Percentiles rank a stretch among this genome's conserved stretches.
These are phyloP conservation scores for Oropetium thomaeum DNA, from an alignment of 176 grass and related monocot genomes.

Conservation along the genomic window DNA sequence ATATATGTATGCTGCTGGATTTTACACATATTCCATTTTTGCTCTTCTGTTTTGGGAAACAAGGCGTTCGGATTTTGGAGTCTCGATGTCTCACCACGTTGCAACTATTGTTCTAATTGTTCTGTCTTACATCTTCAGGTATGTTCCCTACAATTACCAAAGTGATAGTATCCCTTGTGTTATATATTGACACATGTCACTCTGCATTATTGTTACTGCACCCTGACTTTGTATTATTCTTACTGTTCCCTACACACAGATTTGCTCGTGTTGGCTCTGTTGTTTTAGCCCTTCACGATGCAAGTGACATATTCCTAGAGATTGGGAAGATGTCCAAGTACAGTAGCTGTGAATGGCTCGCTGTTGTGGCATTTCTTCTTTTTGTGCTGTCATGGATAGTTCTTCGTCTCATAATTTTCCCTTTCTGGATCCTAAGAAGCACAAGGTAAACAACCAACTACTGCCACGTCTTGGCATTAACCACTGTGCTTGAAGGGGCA, in stretches of 20 bases:
- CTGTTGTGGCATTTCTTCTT: constrained; percentile 60
- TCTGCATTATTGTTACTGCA: constrained; percentile 13
- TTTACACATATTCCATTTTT: constrained; percentile 96
- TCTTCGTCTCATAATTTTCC: constrained; percentile 74
- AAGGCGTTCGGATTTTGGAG: constrained; percentile 70
- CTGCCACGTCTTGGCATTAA: background rate
- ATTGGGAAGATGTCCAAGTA: constrained; percentile 94
- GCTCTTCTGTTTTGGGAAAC: constrained; percentile 96
- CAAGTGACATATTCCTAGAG: constrained; percentile 88
- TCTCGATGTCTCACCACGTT: constrained; percentile 88
- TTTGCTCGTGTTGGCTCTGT: constrained; percentile 77
- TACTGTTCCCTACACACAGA: constrained; percentile 42
- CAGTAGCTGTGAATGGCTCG: constrained; percentile 64
- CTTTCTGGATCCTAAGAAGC: constrained; percentile 92
- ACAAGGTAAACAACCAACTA: constrained; percentile 60
- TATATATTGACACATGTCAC: constrained; percentile 3
- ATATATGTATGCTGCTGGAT: constrained; percentile 92
- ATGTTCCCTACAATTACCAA: background rate
- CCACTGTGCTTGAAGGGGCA: background rate
- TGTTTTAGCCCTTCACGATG: constrained; percentile 84
- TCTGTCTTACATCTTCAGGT: constrained; percentile 89
- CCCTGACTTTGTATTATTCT: constrained; percentile 16
- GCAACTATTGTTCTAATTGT: constrained; percentile 75
- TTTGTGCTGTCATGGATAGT: constrained; percentile 82
- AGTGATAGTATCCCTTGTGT: constrained; percentile 6